Evolutionary conservation across 2,329 filamentous ascomycete species (phyloP), one percentile per base, ranked within the genome.

Genomic region (Venturia oleaginea): DNA sequence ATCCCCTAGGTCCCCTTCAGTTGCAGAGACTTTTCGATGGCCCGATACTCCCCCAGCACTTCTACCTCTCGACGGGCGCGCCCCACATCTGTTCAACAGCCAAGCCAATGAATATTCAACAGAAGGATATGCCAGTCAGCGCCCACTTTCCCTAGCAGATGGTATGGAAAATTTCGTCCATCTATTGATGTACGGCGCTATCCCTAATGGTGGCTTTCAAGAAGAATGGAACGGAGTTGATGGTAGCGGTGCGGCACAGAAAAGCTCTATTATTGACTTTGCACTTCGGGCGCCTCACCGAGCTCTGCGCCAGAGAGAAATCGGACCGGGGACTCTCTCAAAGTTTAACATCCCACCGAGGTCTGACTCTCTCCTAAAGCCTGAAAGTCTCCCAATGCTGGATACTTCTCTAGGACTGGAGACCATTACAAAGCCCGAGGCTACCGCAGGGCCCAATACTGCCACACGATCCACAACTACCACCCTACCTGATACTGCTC

Each of bases 101-200:
- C 15, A 86, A 87, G 19, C n/a, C n/a, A n/a, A n/a, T n/a, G n/a
- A n/a, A n/a, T n/a, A n/a, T n/a, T n/a, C n/a, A n/a, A n/a, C n/a
- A n/a, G n/a, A n/a, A n/a, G n/a, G n/a, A n/a, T n/a, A n/a, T n/a
- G n/a, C n/a, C n/a, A 84, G 89, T 43, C 48, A 32, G 27, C 83
- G 91, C 66, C 85, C 92, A 67, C 86, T 87, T 7, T 96, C 92
- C 0, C 83, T 94, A 71, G 86, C 85, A 19, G 24, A 51, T 64
- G 90, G 95, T 68, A 77, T 97, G n/a, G 85, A 88, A 68, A 86
- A 99, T 72, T 97, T 99, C 74, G 95, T 92, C 67, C 94, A 97
- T 73, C 75, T 99, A 66, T 90, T 96, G 63, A 81, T 96, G 1
- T 99, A 97, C 72, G 92, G 96, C 70, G 90, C 95, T 67, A 85